Evolutionary conservation across 2,329 filamentous ascomycete genomes (phyloP), one percentile per base, ranked within the genome.

Genomic region (Nectriaceae sp.): DNA sequence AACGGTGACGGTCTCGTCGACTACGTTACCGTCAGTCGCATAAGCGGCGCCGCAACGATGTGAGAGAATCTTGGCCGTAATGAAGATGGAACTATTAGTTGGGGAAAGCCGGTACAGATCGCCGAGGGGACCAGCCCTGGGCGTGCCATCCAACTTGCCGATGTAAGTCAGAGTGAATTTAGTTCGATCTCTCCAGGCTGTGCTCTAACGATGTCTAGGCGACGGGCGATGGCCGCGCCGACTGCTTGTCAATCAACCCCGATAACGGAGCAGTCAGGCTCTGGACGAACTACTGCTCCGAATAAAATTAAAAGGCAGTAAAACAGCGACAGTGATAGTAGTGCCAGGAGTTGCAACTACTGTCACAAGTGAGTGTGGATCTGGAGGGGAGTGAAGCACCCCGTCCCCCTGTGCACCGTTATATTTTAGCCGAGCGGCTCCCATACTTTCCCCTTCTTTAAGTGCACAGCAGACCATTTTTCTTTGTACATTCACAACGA

Each of bases 71-170:
- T 45, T 21, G 35, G 43, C 2, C 21, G 31, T 11, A 21, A 18
- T 15, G 22, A 21, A 2, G 43, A 39, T 24, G 22, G 21, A 1
- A 21, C 35, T 11, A 45, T 45, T 21, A 33, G 36, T 4, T 45
- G 43, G 43, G 38, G 39, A 15, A 39, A 33, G 11, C 43, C 43
- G 0, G 10, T 45, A n/a, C 22, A 21, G 4, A 38, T 45, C 33
- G 43, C 43, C 3, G 43, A 45, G 11, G 43, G 43, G 21, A n/a
- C 13, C 6, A 36, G 36, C n/a, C 18, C 22, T 38, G 43, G 43
- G n/a, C 29, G 5, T 13, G 13, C 43, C 11, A 39, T 45, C 6
- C 22, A 13, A 21, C n/a, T 45, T 15, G 16, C 21, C 3, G 35
- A 45, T 5, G 43, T 18, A 21, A 40, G 33, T 45, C 26, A 31